Conservation (phyloP, 306 rosid species). For the Leucaena leucocephala region DNA sequence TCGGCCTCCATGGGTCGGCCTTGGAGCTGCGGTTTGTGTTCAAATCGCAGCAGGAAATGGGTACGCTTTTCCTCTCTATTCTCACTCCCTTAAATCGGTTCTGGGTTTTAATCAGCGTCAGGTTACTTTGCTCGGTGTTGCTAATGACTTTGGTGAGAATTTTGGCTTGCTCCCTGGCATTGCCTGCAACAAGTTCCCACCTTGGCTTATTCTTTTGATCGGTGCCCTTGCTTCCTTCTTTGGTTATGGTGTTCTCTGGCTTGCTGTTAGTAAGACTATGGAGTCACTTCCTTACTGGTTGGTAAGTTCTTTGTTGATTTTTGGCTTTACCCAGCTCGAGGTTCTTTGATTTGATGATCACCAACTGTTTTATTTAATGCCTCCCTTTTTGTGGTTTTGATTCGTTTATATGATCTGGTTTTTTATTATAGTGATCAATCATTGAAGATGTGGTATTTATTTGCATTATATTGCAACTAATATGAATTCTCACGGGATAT, state of each 20-base stretch:
- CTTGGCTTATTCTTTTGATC: conserved; percentile 61
- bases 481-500: not conserved
- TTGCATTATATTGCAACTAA: not conserved
- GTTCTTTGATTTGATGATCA: not conserved
- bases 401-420: not conserved
- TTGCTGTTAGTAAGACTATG: conserved; percentile 50
- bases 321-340: no score
- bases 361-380: not conserved
- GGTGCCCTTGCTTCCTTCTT: conserved; percentile 62
- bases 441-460: not conserved
- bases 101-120: conserved; percentile 71
- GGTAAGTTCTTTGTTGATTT: conserved; percentile 39
- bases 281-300: conserved; percentile 56
- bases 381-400: not conserved
- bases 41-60: conserved; percentile 75
- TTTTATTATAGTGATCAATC: not conserved
- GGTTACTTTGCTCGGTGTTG: conserved; percentile 77
- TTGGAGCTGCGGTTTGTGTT: conserved; percentile 73
- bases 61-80: conserved; percentile 62
- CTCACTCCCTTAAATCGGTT: conserved; percentile 71
- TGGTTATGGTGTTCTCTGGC: conserved; percentile 73
- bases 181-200: conserved; percentile 76
- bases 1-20: conserved; percentile 84
- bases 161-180: conserved; percentile 73
- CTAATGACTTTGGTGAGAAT: conserved; percentile 78